Conservation (phyloP, 2,329 filamentous ascomycete genomes). For the Graphilbum sp. region DNA sequence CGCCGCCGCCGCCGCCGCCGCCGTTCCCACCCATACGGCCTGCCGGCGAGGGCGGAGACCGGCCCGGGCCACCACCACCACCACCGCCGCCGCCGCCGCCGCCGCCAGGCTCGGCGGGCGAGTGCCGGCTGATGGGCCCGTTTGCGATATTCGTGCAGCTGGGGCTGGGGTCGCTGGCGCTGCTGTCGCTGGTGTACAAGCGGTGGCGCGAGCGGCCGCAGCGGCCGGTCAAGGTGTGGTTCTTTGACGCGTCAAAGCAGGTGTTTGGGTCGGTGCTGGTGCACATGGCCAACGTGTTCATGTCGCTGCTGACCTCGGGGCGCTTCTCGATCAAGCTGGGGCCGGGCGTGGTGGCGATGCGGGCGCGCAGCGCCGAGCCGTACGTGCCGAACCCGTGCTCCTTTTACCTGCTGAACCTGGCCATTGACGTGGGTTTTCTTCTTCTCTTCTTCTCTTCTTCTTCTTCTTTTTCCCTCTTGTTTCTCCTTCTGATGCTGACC, state of each 20-base stretch:
- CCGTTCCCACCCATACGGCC: too few species aligned
- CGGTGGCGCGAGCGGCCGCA: constrained; percentile 84
- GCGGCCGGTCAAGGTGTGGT: constrained; percentile 89
- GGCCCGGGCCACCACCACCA: too few species aligned
- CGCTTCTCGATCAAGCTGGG: constrained; percentile 53
- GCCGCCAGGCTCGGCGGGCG: constrained; percentile 33
- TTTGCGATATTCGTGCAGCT: constrained; percentile 86
- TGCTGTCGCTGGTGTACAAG: constrained; percentile 83
- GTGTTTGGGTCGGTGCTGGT: constrained; percentile 85
- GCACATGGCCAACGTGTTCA: constrained; percentile 83
- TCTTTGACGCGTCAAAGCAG: constrained; percentile 94
- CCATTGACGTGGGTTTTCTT: constrained; percentile 62
- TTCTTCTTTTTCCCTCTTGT: constrained; percentile 6
- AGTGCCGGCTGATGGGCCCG: constrained; percentile 75
- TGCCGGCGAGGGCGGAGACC: too few species aligned
- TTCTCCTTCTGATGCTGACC: constrained; percentile 2
- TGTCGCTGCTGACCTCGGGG: constrained; percentile 89
- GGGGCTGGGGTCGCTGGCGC: constrained; percentile 65
- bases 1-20: too few species aligned
- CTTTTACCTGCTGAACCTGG: constrained; percentile 87
- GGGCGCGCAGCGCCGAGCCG: constrained; percentile 23
- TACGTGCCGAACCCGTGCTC: constrained; percentile 86
- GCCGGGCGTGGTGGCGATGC: constrained; percentile 21
- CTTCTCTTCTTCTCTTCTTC: constrained; percentile 8
- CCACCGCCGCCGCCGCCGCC: too few species aligned